phyloP scores from a whole-genome alignment of 1,284 basidiomycete genomes.

The Tilletia setariae region DNA sequence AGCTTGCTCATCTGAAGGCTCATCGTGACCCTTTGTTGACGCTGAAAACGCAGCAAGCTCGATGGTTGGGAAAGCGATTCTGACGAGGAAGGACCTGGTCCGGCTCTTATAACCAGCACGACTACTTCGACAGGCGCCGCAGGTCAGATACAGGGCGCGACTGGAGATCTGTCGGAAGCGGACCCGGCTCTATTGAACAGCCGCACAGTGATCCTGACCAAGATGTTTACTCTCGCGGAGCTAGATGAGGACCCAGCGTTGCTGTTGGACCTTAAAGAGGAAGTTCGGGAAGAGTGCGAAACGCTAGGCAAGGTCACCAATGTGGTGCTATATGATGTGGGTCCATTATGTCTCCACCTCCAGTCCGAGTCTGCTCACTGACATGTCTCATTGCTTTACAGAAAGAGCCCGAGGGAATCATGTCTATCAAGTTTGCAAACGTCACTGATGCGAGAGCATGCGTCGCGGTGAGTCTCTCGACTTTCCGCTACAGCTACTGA shows the following conservation, averaged over 20 bases:
- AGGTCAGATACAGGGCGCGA: not conserved
- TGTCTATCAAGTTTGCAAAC: slow-evolving; percentile 93
- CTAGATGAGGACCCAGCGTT: slow-evolving; percentile 82
- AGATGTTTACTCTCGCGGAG: slow-evolving; percentile 89
- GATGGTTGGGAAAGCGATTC: slow-evolving; percentile 48
- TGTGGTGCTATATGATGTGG: slow-evolving; percentile 90
- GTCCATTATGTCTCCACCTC: slow-evolving; percentile 42
- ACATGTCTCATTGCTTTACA: slow-evolving; percentile 53
- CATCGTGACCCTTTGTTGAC: not conserved
- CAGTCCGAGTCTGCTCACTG: not conserved
- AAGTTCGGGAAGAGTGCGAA: slow-evolving; percentile 90
- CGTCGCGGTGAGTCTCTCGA: slow-evolving; percentile 65
- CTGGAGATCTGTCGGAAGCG: not conserved
- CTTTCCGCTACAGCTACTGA: not conserved
- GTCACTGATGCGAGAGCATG: slow-evolving; percentile 82
- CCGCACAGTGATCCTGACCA: slow-evolving; percentile 81
- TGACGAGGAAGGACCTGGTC: slow-evolving; percentile 25
- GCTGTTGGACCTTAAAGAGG: slow-evolving; percentile 88
- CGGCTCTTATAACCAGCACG: slow-evolving; percentile 1
- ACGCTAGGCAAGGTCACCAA: slow-evolving; percentile 88
- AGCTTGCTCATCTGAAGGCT: too few relatives aligned
- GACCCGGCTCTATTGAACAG: slow-evolving; percentile 56
- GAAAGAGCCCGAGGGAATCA: slow-evolving; percentile 89
- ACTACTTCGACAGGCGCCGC: slow-evolving; percentile 2
- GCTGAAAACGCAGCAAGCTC: slow-evolving; percentile 31